Conservation (phyloP, 164 flowering plant species). For the Malania oleifera region DNA sequence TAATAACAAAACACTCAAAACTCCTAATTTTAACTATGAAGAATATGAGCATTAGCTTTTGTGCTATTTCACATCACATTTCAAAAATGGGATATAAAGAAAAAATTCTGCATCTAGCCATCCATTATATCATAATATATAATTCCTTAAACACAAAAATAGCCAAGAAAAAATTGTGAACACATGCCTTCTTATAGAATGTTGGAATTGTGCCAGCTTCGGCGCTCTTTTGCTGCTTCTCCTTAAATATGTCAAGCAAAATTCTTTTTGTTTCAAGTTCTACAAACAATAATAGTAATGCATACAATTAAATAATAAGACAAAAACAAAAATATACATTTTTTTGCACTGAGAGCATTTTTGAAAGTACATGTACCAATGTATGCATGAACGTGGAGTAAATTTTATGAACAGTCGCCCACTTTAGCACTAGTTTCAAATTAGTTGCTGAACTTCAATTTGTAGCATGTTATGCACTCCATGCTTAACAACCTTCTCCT, state of each 20-base stretch:
- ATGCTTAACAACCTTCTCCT: too few relatives aligned
- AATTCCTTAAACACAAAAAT: background rate
- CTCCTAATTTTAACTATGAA: background rate
- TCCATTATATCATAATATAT: background rate
- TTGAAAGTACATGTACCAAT: too few relatives aligned
- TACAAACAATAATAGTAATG: constrained; percentile 25
- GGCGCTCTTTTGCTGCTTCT: constrained; percentile 82
- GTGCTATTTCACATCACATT: background rate
- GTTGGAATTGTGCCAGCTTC: constrained; percentile 87
- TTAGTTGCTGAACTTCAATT: too few relatives aligned
- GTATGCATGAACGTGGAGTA: too few relatives aligned
- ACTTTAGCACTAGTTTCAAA: too few relatives aligned
- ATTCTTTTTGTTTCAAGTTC: constrained; percentile 96
- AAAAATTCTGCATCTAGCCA: too few relatives aligned
- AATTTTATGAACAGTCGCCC: too few relatives aligned
- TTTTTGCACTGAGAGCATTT: background rate
- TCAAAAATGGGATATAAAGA: too few relatives aligned
- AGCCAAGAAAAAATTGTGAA: constrained; percentile 5
- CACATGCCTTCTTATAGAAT: constrained; percentile 79
- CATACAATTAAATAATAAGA: background rate
- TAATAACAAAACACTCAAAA: background rate
- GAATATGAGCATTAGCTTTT: background rate
- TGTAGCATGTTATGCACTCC: too few relatives aligned
- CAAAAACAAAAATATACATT: background rate
- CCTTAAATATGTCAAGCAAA: constrained; percentile 89